Percentiles rank a stretch among this genome's conserved stretches.
Conservation (phyloP, 75 land plant genomes). For the Selaginella tamariscina region DNA sequence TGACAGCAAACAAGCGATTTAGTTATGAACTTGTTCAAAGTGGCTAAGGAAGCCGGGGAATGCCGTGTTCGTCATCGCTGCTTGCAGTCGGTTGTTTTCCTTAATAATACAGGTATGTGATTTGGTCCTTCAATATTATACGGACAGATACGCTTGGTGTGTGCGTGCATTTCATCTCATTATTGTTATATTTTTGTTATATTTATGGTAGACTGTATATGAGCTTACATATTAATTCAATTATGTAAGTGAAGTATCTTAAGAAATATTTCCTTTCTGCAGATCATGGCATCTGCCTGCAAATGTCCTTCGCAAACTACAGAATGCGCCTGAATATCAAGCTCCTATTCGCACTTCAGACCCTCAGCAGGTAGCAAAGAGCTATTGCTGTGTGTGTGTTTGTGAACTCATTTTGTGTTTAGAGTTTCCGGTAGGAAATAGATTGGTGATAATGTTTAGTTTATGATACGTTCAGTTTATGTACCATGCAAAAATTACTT, state of each 20-base stretch:
- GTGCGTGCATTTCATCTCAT: too few relatives aligned
- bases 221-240: too few relatives aligned
- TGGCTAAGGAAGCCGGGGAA: not conserved
- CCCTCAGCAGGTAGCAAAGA: not conserved
- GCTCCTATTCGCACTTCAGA: not conserved
- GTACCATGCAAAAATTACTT: too few relatives aligned
- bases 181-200: not conserved
- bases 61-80: not conserved
- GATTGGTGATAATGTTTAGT: too few relatives aligned
- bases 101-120: not conserved
- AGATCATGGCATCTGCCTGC: not conserved
- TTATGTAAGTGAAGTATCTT: too few relatives aligned
- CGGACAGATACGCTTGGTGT: too few relatives aligned
- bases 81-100: not conserved
- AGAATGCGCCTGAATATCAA: not conserved
- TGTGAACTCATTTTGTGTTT: not conserved
- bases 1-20: not conserved
- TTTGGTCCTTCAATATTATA: not conserved
- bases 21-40: not conserved
- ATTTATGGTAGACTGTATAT: too few relatives aligned
- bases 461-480: too few relatives aligned
- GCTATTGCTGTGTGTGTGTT: too few relatives aligned
- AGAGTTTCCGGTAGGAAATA: too few relatives aligned
- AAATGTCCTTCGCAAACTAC: not conserved
- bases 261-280: not conserved